Conservation (phyloP, 2,329 filamentous ascomycete species). For the Ploettnerulaceae sp. region DNA sequence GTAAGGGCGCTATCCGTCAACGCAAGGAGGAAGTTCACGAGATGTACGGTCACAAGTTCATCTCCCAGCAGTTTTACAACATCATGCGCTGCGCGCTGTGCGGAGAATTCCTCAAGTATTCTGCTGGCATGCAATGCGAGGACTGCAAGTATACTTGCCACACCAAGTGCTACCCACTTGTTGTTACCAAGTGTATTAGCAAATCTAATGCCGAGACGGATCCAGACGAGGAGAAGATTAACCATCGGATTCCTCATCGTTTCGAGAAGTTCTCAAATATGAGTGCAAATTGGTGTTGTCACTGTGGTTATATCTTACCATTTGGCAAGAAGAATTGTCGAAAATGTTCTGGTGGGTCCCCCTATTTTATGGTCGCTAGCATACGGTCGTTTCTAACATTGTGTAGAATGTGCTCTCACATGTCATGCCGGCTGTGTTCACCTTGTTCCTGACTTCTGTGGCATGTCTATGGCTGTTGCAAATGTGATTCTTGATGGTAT, state of each 20-base stretch:
- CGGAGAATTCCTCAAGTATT: slow-evolving; percentile 97
- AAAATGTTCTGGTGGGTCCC: slow-evolving; percentile 72
- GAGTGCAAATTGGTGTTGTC: slow-evolving; percentile 98
- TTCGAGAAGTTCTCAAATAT: slow-evolving; percentile 97
- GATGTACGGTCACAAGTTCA: slow-evolving; percentile 98
- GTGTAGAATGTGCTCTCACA: slow-evolving; percentile 79
- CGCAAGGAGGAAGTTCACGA: slow-evolving; percentile 98
- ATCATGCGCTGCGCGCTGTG: slow-evolving; percentile 99
- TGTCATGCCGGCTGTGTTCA: slow-evolving; percentile 90
- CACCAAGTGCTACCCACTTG: slow-evolving; percentile 92
- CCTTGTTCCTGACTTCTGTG: slow-evolving; percentile 96
- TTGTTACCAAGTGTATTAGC: slow-evolving; percentile 99
- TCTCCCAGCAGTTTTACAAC: slow-evolving; percentile 99
- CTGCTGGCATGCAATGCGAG: slow-evolving; percentile 97
- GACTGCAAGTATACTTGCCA: slow-evolving; percentile 99
- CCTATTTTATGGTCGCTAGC: no score
- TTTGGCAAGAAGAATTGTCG: slow-evolving; percentile 93
- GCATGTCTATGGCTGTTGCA: slow-evolving; percentile 97
- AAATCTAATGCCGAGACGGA: slow-evolving; percentile 98
- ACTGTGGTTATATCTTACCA: slow-evolving; percentile 93
- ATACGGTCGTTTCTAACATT: slow-evolving; percentile 34
- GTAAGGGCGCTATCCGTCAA: slow-evolving; percentile 94
- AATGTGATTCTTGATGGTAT: slow-evolving; percentile 91
- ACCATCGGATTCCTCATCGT: slow-evolving; percentile 95
- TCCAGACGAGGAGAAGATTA: slow-evolving; percentile 98